Evolutionary conservation across 2,329 filamentous ascomycete genomes (phyloP).

Genomic region (Hortaea werneckii): DNA sequence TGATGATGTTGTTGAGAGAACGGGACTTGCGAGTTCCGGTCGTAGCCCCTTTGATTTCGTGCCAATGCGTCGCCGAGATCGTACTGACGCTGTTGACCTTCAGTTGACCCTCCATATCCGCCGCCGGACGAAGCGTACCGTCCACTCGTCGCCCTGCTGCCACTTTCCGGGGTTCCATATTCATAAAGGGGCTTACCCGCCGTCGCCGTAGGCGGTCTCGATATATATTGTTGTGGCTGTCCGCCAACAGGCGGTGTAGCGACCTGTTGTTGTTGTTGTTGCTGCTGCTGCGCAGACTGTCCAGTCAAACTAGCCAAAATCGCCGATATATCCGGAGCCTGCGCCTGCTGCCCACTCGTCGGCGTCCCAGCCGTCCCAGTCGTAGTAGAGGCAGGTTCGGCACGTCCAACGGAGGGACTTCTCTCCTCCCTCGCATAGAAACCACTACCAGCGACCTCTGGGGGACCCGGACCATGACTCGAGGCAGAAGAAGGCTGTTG

Average conservation of each 20-base stretch:
- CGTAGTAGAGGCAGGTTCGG: slow-evolving; percentile 3
- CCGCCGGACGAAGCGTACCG: too few species aligned
- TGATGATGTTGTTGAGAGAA: slow-evolving; percentile 4
- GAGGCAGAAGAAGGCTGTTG: neutral
- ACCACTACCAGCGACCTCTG: too few species aligned
- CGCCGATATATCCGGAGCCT: slow-evolving; percentile 18
- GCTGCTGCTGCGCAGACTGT: neutral
- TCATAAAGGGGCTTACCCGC: too few species aligned
- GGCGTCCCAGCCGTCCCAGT: neutral
- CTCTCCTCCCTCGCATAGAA: neutral
- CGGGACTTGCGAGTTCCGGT: slow-evolving; percentile 12
- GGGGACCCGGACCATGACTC: too few species aligned
- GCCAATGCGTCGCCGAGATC: slow-evolving; percentile 7
- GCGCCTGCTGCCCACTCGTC: neutral
- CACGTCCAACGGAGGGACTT: slow-evolving; percentile 11
- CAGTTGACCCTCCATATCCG: too few species aligned
- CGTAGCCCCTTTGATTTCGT: slow-evolving; percentile 10
- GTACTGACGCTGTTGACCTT: neutral
- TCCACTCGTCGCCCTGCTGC: too few species aligned
- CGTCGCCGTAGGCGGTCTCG: slow-evolving; percentile 1
- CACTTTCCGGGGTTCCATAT: too few species aligned
- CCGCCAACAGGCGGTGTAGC: slow-evolving; percentile 7
- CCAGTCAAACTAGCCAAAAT: slow-evolving; percentile 19
- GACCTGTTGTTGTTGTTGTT: slow-evolving; percentile 5
- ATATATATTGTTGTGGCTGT: too few species aligned